Evolutionary conservation across 805 yeast species (phyloP), one percentile per base, ranked within the genome.

Genomic region (Barnettozyma sucrosica): DNA sequence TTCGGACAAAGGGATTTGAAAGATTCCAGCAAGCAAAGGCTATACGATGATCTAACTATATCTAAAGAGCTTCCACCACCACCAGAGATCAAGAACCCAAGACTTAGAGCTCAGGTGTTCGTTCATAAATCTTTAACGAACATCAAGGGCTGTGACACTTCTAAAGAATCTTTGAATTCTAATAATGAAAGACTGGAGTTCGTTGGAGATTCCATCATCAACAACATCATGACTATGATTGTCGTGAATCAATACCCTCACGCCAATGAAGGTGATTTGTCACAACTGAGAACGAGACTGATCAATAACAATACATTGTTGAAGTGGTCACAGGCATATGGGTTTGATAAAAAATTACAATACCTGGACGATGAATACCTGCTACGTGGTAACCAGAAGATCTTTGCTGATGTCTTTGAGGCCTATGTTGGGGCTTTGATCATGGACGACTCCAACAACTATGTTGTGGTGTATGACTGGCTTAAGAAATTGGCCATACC

Each of bases 141-240:
- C 51, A 78, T 77, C 53, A 76, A 77, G 51, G 63, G 77, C 5
- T 79, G 77, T 53, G 63, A 83, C 42, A 68, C 78, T n/a, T 77
- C 74, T 43, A 64, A 67, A 4, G 92, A 84, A 53, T 69, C 76
- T 45, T 68, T 84, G 23, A 68, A 73, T 44, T 69, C 81, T 2
- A 90, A 88, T 56, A 87, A 92, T 63, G 97, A 90, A 70, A 73
- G 97, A 43, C 69, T 89, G 20, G 98, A 92, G 67, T 92, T 89
- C 60, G 68, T 88, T 39, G 98, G 98, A 14, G 98, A 92, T 67
- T 81, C 97, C 1, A 77, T 89, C 19, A 68, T 92, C 50, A 85
- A 87, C 59, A 76, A 76, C 46, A 69, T 83, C n/a, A 80, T 85
- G 46, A 83, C 97, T 0, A 68, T 76, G 49, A 72, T 90, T 37